Evolutionary conservation across 2,329 filamentous ascomycete genomes (phyloP).

Genomic region (Tolypocladium inflatum): DNA sequence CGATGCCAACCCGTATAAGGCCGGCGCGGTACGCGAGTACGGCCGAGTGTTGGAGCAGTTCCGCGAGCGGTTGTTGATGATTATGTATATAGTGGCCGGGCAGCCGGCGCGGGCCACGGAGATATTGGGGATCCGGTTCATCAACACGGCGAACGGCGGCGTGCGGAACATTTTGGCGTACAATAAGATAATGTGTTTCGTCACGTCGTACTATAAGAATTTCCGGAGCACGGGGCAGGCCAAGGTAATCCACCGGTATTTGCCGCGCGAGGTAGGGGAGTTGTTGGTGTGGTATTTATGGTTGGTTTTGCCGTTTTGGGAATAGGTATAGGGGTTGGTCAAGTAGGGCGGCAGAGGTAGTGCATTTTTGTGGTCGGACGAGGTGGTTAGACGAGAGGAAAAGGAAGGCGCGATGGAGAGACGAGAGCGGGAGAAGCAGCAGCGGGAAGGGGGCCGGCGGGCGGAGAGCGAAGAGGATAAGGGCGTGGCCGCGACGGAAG

Average conservation of each 20-base stretch:
- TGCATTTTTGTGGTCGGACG: constrained; percentile 1
- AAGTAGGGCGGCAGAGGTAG: neutral
- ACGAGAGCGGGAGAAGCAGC: neutral
- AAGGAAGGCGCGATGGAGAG: neutral
- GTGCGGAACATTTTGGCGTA: constrained; percentile 5
- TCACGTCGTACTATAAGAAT: constrained; percentile 13
- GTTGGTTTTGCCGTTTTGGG: constrained; percentile 11
- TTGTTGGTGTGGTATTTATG: constrained; percentile 15
- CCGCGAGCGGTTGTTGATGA: constrained; percentile 3
- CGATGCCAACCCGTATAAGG: neutral
- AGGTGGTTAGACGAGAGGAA: neutral
- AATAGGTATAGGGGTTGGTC: neutral
- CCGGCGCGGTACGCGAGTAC: neutral
- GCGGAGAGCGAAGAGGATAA: neutral
- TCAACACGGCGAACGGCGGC: constrained; percentile 6
- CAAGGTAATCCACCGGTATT: constrained; percentile 17
- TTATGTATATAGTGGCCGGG: constrained; percentile 4
- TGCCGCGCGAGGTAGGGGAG: constrained; percentile 13
- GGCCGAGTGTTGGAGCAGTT: constrained; percentile 1
- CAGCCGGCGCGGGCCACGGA: constrained; percentile 1
- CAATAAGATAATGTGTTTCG: constrained; percentile 7
- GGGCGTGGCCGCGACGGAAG: too few relatives aligned
- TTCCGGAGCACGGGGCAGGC: constrained; percentile 9
- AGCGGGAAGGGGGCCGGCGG: too few relatives aligned
- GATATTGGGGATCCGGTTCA: constrained; percentile 1